A percentile compares a stretch with the other conserved stretches of the same genome.
These are phyloP conservation scores for Cyberlindnera maritima DNA, from an alignment of 805 yeast genomes.

Conservation along the genomic window DNA sequence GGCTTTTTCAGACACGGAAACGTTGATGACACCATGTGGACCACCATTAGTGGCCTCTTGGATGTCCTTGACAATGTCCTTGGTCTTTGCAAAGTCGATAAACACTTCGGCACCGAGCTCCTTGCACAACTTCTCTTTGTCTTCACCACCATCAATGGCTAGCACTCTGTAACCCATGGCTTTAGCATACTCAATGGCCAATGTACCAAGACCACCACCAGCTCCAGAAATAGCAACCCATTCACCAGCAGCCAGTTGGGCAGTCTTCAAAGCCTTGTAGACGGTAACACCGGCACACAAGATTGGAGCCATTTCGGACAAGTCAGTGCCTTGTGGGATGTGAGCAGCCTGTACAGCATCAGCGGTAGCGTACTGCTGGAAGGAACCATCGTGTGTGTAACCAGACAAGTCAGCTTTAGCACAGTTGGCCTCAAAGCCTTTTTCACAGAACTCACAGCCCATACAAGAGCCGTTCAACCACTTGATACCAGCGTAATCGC, in stretches of 20 bases:
- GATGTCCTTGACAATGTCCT: conserved; percentile 47
- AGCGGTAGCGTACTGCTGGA: conserved; percentile 66
- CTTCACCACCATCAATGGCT: conserved; percentile 75
- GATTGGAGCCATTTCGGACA: conserved; percentile 57
- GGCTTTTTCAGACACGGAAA: conserved; percentile 53
- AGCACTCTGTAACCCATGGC: conserved; percentile 73
- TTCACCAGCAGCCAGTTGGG: conserved; percentile 58
- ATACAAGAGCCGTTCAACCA: conserved; percentile 69
- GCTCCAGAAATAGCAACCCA: conserved; percentile 79
- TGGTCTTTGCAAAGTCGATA: conserved; percentile 51
- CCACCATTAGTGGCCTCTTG: conserved; percentile 55
- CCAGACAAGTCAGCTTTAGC: conserved; percentile 68
- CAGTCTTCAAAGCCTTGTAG: conserved; percentile 64
- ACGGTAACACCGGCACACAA: conserved; percentile 49
- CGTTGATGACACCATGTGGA: conserved; percentile 62
- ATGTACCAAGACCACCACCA: conserved; percentile 77
- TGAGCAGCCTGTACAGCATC: conserved; percentile 63
- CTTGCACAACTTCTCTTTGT: conserved; percentile 52
- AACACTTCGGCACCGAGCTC: conserved; percentile 62
- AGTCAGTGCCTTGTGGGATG: conserved; percentile 53
- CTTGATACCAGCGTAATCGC: conserved; percentile 66
- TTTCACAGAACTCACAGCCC: conserved; percentile 62
- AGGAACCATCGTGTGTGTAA: conserved; percentile 50
- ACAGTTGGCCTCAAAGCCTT: conserved; percentile 62
- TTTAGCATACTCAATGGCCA: conserved; percentile 72